Conservation (phyloP, 2,329 filamentous ascomycete genomes). For the Arthrinium phaeospermum region DNA sequence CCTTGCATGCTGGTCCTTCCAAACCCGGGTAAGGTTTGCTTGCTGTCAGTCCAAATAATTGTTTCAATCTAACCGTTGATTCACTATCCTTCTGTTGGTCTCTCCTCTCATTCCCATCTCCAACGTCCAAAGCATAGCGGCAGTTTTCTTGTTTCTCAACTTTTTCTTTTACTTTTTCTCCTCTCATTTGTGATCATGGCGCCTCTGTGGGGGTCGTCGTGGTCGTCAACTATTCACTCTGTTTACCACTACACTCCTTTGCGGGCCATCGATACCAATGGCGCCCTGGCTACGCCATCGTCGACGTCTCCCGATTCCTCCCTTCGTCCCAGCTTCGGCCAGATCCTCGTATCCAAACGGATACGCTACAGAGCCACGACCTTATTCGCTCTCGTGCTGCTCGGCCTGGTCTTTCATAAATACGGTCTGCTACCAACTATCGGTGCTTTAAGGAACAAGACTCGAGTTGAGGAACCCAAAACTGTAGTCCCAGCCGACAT, state of each 20-base stretch:
- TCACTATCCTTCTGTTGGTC: neutral
- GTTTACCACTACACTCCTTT: conserved; percentile 34
- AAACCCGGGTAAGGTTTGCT: neutral
- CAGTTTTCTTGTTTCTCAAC: neutral
- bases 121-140: conserved; percentile 1
- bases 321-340: conserved; percentile 38
- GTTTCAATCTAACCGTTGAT: neutral
- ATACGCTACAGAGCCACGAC: conserved; percentile 37
- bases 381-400: conserved; percentile 32
- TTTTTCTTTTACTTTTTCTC: neutral
- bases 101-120: conserved; percentile 7
- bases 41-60: neutral
- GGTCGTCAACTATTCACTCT: conserved; percentile 36
- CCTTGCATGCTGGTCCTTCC: no score
- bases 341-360: conserved; percentile 44
- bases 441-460: conserved; percentile 30
- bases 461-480: no score
- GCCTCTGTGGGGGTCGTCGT: conserved; percentile 37
- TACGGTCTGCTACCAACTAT: conserved; percentile 38
- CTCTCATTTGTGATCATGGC: conserved; percentile 31
- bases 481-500: neutral
- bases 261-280: conserved; percentile 30
- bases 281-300: conserved; percentile 24
- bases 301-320: conserved; percentile 35
- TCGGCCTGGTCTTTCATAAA: conserved; percentile 38